phyloP scores from a whole-genome alignment of 148 eudicot species.

The Amaranthus cruentus region DNA sequence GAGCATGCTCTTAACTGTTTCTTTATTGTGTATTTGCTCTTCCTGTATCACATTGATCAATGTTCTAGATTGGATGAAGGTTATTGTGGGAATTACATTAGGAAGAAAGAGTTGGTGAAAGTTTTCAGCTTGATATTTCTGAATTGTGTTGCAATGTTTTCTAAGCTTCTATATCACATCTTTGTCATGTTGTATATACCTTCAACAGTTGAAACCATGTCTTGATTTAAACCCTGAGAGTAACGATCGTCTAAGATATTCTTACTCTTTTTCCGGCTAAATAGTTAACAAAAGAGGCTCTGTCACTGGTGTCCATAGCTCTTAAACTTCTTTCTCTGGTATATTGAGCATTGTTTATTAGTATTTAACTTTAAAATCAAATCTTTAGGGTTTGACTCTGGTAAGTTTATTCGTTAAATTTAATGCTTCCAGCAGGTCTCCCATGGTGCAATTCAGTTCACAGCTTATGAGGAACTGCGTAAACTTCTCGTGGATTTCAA shows the following conservation, averaged over 20 bases:
- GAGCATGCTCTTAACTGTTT: no score
- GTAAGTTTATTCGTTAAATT: constrained; percentile 11
- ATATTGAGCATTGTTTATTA: background rate
- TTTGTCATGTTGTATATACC: no score
- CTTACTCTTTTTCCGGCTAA: background rate
- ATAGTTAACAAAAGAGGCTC: background rate
- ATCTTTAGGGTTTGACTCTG: background rate
- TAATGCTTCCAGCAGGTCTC: constrained; percentile 73
- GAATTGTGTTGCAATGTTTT: no score
- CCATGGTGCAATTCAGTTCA: constrained; percentile 98
- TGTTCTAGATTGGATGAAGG: no score
- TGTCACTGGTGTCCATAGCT: background rate
- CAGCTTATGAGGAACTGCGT: constrained; percentile 91
- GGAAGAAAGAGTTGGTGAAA: no score
- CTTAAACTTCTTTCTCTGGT: background rate
- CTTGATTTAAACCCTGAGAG: background rate
- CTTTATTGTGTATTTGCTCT: no score
- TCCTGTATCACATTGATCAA: no score
- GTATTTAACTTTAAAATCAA: background rate
- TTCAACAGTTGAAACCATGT: no score
- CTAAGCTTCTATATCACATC: no score
- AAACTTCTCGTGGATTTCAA: constrained; percentile 49
- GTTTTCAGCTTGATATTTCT: no score
- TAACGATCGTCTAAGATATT: background rate
- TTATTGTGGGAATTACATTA: no score